Percentiles rank a stretch among this genome's conserved stretches.
phyloP scores from a whole-genome alignment of 768 basidiomycete genomes.

The Pleurotus citrinopileatus region DNA sequence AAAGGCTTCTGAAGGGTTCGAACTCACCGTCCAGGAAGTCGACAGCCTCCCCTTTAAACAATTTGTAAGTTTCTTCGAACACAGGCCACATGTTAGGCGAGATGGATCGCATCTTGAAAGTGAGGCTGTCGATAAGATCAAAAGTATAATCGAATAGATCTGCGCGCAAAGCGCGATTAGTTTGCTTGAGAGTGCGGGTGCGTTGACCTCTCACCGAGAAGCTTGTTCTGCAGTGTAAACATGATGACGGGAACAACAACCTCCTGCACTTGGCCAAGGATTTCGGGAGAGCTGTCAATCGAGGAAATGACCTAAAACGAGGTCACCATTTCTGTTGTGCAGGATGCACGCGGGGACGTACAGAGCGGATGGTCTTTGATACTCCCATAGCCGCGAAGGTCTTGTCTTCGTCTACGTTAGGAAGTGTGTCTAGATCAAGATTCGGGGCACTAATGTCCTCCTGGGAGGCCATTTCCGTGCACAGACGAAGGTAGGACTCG shows the following conservation, averaged over 20 bases:
- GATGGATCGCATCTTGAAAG: constrained; percentile 76
- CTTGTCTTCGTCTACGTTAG: constrained; percentile 76
- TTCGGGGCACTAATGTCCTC: constrained; percentile 49
- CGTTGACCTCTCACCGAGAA: constrained; percentile 54
- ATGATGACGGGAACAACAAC: constrained; percentile 75
- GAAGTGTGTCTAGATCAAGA: constrained; percentile 55
- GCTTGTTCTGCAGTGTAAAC: constrained; percentile 73
- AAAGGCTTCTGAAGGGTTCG: background rate
- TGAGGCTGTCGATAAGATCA: constrained; percentile 80
- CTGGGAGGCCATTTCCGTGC: constrained; percentile 59
- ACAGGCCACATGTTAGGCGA: constrained; percentile 85
- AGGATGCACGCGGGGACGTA: constrained; percentile 28
- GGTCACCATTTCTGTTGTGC: constrained; percentile 1
- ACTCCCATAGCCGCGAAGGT: constrained; percentile 86
- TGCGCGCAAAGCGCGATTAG: constrained; percentile 22
- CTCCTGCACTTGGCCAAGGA: constrained; percentile 77
- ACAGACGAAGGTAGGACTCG: constrained; percentile 79
- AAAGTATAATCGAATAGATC: constrained; percentile 88
- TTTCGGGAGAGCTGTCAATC: constrained; percentile 70
- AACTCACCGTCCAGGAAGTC: constrained; percentile 82
- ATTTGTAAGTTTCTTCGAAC: constrained; percentile 76
- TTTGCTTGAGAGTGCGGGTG: background rate
- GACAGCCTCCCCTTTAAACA: constrained; percentile 80
- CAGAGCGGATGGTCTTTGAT: constrained; percentile 80
- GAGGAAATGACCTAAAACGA: constrained; percentile 62